phyloP scores from a whole-genome alignment of 2,329 filamentous ascomycete species.

The Fusarium subglutinans region DNA sequence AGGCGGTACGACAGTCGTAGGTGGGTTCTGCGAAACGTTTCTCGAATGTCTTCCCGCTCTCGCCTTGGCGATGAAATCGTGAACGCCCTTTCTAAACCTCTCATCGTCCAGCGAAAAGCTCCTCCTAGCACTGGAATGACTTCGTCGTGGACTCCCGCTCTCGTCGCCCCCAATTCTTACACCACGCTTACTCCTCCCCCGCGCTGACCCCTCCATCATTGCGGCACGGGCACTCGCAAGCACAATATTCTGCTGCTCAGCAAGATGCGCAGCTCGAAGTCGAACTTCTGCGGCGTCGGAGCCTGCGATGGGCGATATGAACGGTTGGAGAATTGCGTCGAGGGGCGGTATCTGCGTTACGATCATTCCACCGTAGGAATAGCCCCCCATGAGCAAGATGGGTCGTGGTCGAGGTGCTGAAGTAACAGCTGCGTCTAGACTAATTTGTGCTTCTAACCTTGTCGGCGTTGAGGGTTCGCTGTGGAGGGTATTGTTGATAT shows the following conservation, averaged over 20 bases:
- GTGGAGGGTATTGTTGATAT: conserved; percentile 1
- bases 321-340: conserved; percentile 66
- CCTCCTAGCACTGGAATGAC: conserved; percentile 49
- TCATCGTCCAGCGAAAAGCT: conserved; percentile 59
- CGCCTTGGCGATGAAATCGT: conserved; percentile 57
- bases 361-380: conserved; percentile 91
- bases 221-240: conserved; percentile 50
- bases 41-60: conserved; percentile 37
- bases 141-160: conserved; percentile 51
- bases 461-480: conserved; percentile 11
- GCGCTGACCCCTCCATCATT: conserved; percentile 41
- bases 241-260: conserved; percentile 67
- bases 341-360: conserved; percentile 76
- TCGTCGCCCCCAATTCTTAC: conserved; percentile 63
- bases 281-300: conserved; percentile 75
- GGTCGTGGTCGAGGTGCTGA: conserved; percentile 30
- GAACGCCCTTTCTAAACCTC: conserved; percentile 56
- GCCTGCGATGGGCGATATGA: conserved; percentile 61
- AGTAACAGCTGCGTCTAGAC: background rate
- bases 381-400: conserved; percentile 75
- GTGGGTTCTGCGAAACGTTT: conserved; percentile 18
- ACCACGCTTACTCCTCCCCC: conserved; percentile 46
- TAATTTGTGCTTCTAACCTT: background rate
- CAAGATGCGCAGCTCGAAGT: conserved; percentile 73
- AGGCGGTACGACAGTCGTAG: conserved; percentile 11